Conservation (phyloP, 805 yeast species). For the Metahyphopichia silvanorum region DNA sequence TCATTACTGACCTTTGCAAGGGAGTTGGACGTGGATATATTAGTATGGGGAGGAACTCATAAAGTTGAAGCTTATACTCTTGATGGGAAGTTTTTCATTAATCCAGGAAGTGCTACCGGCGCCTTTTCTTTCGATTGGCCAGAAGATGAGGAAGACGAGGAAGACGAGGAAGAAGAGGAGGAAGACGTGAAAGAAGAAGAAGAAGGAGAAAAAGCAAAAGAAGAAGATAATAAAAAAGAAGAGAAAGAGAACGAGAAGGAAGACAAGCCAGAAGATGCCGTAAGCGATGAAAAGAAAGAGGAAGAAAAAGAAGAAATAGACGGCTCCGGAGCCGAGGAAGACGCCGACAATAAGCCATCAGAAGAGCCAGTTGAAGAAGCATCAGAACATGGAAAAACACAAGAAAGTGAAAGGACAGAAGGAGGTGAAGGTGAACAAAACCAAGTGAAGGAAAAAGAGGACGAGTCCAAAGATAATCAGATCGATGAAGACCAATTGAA, state of each 20-base stretch:
- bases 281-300: slow-evolving; percentile 5
- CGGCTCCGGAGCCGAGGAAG: slow-evolving; percentile 4
- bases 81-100: slow-evolving; percentile 91
- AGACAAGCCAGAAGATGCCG: slow-evolving; percentile 9
- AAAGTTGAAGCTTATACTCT: slow-evolving; percentile 89
- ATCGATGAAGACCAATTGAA: slow-evolving; percentile 9
- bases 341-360: slow-evolving; percentile 4
- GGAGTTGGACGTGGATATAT: slow-evolving; percentile 85
- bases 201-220: slow-evolving; percentile 16
- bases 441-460: slow-evolving; percentile 2
- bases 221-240: slow-evolving; percentile 19
- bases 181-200: slow-evolving; percentile 27
- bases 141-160: slow-evolving; percentile 50
- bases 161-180: slow-evolving; percentile 27
- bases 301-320: slow-evolving; percentile 6
- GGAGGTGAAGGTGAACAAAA: background rate
- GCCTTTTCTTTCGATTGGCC: slow-evolving; percentile 66
- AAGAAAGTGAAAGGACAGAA: slow-evolving; percentile 2
- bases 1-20: slow-evolving; percentile 80
- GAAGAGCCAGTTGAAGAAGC: slow-evolving; percentile 14
- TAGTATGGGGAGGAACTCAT: slow-evolving; percentile 92
- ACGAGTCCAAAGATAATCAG: slow-evolving; percentile 7
- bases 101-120: slow-evolving; percentile 97
- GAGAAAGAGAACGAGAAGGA: slow-evolving; percentile 17
- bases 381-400: slow-evolving; percentile 3